Evolutionary conservation across 2,329 filamentous ascomycete genomes (phyloP), one percentile per base, ranked within the genome.

Genomic region (Hortaea sp.): DNA sequence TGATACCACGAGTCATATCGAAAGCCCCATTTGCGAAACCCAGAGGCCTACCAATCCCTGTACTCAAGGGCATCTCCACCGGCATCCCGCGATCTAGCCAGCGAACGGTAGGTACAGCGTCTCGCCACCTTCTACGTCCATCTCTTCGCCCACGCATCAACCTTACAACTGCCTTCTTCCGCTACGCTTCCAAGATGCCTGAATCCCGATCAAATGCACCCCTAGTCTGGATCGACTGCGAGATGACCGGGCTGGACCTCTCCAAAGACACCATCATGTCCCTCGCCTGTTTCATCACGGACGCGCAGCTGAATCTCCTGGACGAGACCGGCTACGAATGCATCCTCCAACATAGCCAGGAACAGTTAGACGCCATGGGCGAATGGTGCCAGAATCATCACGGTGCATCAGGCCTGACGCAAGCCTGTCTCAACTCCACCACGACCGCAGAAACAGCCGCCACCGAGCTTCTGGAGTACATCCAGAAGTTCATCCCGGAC

Each of bases 191-290:
- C 37, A 39, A 7, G 3, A 69, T 69, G 66, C 65, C 64, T 2
- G 66, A 68, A 52, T 68, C 68, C 49, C 62, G 65, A 39, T 83
- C 79, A 20, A 72, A 67, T 43, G 79, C 81, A 53, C 83, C 84
- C 6, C 68, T 94, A 34, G 85, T 94, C 52, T 94, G 88, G 87
- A 89, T 94, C 53, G 88, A 94, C 68, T 84, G 81, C 60, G 81
- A 84, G 88, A 98, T 98, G 92, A 97, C 88, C 30, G 88, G 88
- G 20, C 77, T 94, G 6, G 75, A 95, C 65, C 75, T 82, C 1
- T 78, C 85, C 49, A 79, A 72, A 30, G 90, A 97, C 62, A 81
- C 82, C 46, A 92, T 97, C 60, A 80, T 97, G 61, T 88, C 94
- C 59, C 84, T 97, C 47, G 90, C 84, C 66, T 95, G 89, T 69